Percentiles rank a stretch among this genome's conserved stretches.
Evolutionary conservation across 352 stramenopile genomes (phyloP).

Genomic region (Globisporangium irregulare): DNA sequence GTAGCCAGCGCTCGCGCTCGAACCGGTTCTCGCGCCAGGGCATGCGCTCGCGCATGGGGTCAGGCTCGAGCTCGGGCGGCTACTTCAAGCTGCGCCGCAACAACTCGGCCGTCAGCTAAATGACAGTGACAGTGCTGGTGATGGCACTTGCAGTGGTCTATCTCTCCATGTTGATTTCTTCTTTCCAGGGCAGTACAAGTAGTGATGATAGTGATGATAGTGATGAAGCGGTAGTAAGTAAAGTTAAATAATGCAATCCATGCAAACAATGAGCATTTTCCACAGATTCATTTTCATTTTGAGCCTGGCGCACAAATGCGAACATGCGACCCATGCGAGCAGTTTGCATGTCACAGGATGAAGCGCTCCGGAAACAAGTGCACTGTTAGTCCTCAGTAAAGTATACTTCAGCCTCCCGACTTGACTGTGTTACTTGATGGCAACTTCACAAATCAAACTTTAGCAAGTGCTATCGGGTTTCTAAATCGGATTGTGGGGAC

Average conservation of each 20-base stretch:
- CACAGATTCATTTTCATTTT: neutral
- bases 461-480: neutral
- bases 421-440: neutral
- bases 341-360: slow-evolving; percentile 3
- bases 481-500: neutral
- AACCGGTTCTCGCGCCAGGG: slow-evolving; percentile 20
- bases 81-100: slow-evolving; percentile 10
- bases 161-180: neutral
- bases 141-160: neutral
- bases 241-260: neutral
- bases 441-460: neutral
- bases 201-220: too few relatives aligned
- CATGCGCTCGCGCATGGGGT: slow-evolving; percentile 17
- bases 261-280: neutral
- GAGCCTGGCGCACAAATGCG: neutral
- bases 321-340: neutral
- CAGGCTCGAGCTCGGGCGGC: slow-evolving; percentile 1
- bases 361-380: neutral
- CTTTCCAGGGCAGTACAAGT: neutral
- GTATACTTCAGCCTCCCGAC: neutral
- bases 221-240: neutral
- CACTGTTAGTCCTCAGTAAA: neutral
- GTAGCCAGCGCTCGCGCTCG: slow-evolving; percentile 17
- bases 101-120: neutral
- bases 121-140: neutral